Evolutionary conservation across 2,329 filamentous ascomycete species (phyloP).

Genomic region (Didymella pinodella): DNA sequence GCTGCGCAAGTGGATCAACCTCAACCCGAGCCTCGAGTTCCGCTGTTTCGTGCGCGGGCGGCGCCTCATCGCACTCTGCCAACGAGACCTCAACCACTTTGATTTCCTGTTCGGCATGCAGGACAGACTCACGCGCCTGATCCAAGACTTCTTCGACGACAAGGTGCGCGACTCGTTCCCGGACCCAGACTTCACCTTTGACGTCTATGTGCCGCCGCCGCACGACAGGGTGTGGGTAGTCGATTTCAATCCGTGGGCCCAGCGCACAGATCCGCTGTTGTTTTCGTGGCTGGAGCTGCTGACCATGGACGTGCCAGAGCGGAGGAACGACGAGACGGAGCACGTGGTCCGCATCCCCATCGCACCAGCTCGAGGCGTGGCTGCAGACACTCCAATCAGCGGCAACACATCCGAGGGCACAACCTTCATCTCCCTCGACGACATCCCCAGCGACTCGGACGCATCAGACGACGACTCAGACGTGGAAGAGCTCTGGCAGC

Average conservation of each 20-base stretch:
- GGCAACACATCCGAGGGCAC: slow-evolving; percentile 1
- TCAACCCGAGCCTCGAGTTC: slow-evolving; percentile 93
- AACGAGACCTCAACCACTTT: slow-evolving; percentile 90
- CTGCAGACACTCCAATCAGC: neutral
- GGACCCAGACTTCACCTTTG: slow-evolving; percentile 85
- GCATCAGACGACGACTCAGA: slow-evolving; percentile 52
- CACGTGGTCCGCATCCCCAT: slow-evolving; percentile 42
- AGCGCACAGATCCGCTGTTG: slow-evolving; percentile 83
- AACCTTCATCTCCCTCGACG: slow-evolving; percentile 5
- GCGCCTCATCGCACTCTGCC: slow-evolving; percentile 80
- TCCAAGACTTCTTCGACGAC: slow-evolving; percentile 78
- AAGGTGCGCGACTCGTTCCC: slow-evolving; percentile 80
- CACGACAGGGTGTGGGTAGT: slow-evolving; percentile 83
- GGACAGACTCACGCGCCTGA: slow-evolving; percentile 70
- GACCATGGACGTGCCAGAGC: slow-evolving; percentile 67
- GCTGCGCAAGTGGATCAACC: slow-evolving; percentile 84
- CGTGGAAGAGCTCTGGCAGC: slow-evolving; percentile 66
- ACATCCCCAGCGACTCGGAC: slow-evolving; percentile 24
- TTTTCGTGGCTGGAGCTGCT: slow-evolving; percentile 92
- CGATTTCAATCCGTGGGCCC: slow-evolving; percentile 95
- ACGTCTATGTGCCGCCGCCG: slow-evolving; percentile 84
- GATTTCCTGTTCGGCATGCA: slow-evolving; percentile 77
- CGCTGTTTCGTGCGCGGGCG: slow-evolving; percentile 90
- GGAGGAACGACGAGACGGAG: slow-evolving; percentile 16
- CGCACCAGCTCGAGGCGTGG: neutral